Base-by-base conservation (phyloP, 1,284 basidiomycete genomes). In the Heterobasidion occidentale region DNA sequence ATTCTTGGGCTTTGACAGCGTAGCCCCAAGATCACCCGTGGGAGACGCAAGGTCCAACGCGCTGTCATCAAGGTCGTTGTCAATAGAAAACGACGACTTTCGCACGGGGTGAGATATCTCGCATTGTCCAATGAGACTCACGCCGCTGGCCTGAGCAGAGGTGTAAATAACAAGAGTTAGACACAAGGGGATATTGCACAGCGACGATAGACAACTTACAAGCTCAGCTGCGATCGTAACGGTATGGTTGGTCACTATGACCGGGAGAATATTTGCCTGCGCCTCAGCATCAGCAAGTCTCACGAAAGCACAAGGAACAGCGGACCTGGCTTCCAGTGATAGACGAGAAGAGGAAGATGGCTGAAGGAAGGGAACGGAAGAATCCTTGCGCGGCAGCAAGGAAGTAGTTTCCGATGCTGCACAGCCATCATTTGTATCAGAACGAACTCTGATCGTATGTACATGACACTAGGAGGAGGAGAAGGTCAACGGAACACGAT, bases 191-290 rank as follows among this genome's bases (percentile, higher is more conserved):
- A 19, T 51, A 46, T 35, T 19, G 50, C 46, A 57, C 34, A 49
- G 48, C 12, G 54, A 57, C 50, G 55, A 54, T 38, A 20, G 53
- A 46, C 50, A n/a, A 70, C 85, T 71, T 34, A 92, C 91, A 58
- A 98, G 77, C 68, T 94, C 88, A 7, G 90, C 94, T n/a, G 94
- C 93, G 60, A 99, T 96, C 3, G 94, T 98, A n/a, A 95, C 92
- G 0, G 92, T 95, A 70, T 94, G 93, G 70, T 94, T 97, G 2
- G 96, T 98, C 52, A 97, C 87, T 63, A 98, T 90, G 7, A 89
- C 91, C 0, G 96, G 96, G 2, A 98, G 74, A 53, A 93, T 90
- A 61, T 83, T 81, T 15, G 88, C 90, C 81, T 90, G 67, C 36
- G 60, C 4, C 27, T 34, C 7, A 20, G 17, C 56, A 59, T 63